Percentiles rank a stretch among this genome's conserved stretches.
phyloP scores from a whole-genome alignment of 192 early-diverging fungal species.

The Coemansia sp. region DNA sequence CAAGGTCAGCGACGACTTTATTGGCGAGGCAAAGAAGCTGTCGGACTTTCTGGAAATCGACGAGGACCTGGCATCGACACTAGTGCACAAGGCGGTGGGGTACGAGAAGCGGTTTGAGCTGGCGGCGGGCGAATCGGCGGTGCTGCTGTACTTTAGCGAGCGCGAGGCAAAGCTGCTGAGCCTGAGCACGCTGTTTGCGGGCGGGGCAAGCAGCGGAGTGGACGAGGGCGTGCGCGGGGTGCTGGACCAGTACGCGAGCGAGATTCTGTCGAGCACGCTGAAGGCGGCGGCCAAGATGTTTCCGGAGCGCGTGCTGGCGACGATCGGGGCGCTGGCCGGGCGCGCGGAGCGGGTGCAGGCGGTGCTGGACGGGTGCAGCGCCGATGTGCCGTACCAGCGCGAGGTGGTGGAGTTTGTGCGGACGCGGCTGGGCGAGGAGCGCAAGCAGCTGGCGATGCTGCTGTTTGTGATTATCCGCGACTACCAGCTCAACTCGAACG shows the following conservation, averaged over 20 bases:
- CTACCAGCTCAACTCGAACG: slow-evolving; percentile 38
- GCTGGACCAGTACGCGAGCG: slow-evolving; percentile 32
- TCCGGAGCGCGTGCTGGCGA: slow-evolving; percentile 51
- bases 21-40: slow-evolving; percentile 58
- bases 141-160: slow-evolving; percentile 66
- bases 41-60: slow-evolving; percentile 78
- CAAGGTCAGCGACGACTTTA: slow-evolving; percentile 69
- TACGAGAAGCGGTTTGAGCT: slow-evolving; percentile 56
- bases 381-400: slow-evolving; percentile 45
- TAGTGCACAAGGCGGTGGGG: slow-evolving; percentile 56
- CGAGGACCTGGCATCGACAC: slow-evolving; percentile 67
- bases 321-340: slow-evolving; percentile 50
- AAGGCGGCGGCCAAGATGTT: slow-evolving; percentile 38
- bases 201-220: slow-evolving; percentile 45
- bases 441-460: slow-evolving; percentile 45
- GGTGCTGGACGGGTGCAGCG: slow-evolving; percentile 49
- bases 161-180: slow-evolving; percentile 56
- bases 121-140: slow-evolving; percentile 60
- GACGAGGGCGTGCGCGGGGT: slow-evolving; percentile 43
- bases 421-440: slow-evolving; percentile 39
- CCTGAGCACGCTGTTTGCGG: slow-evolving; percentile 56
- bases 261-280: slow-evolving; percentile 34
- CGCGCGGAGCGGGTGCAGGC: slow-evolving; percentile 49
- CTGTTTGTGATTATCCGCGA: slow-evolving; percentile 39
- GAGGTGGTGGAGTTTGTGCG: slow-evolving; percentile 43